phyloP scores from a whole-genome alignment of 2,329 filamentous ascomycete species.

The Trichoderma sp. region DNA sequence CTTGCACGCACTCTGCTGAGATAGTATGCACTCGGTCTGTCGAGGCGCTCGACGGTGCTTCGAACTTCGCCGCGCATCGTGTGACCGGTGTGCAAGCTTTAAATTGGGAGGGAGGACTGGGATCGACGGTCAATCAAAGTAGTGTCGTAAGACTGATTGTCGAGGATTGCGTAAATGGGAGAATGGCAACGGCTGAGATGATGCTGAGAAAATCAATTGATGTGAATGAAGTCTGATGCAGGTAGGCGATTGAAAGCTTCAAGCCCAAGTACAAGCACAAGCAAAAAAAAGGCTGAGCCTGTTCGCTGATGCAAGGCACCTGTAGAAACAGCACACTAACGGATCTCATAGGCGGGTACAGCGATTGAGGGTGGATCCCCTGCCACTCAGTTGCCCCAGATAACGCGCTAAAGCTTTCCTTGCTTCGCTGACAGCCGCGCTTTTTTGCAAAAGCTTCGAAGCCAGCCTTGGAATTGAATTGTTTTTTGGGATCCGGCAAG shows the following conservation, averaged over 20 bases:
- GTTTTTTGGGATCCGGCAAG: not conserved
- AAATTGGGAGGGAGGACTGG: not conserved
- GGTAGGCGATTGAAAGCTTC: not conserved
- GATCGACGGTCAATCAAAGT: too few species aligned
- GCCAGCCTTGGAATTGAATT: slow-evolving; percentile 10
- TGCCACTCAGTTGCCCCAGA: not conserved
- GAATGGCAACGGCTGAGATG: not conserved
- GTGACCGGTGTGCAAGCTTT: slow-evolving; percentile 4
- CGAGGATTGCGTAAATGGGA: not conserved
- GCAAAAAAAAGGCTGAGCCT: not conserved
- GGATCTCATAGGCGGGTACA: slow-evolving; percentile 13
- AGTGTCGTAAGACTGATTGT: not conserved
- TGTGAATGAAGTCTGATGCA: not conserved
- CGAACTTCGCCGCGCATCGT: slow-evolving; percentile 48
- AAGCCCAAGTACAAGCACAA: not conserved
- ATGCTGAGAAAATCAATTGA: not conserved
- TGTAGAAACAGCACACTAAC: slow-evolving; percentile 1
- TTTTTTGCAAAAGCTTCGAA: slow-evolving; percentile 20
- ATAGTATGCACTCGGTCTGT: slow-evolving; percentile 94
- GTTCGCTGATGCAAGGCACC: slow-evolving; percentile 19
- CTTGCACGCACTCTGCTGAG: slow-evolving; percentile 63
- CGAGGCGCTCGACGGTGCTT: slow-evolving; percentile 85
- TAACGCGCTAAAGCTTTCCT: slow-evolving; percentile 16
- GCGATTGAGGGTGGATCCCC: slow-evolving; percentile 9
- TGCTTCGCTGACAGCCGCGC: slow-evolving; percentile 17